phyloP scores from a whole-genome alignment of 495 filamentous ascomycete genomes.

The Talaromyces adpressus region DNA sequence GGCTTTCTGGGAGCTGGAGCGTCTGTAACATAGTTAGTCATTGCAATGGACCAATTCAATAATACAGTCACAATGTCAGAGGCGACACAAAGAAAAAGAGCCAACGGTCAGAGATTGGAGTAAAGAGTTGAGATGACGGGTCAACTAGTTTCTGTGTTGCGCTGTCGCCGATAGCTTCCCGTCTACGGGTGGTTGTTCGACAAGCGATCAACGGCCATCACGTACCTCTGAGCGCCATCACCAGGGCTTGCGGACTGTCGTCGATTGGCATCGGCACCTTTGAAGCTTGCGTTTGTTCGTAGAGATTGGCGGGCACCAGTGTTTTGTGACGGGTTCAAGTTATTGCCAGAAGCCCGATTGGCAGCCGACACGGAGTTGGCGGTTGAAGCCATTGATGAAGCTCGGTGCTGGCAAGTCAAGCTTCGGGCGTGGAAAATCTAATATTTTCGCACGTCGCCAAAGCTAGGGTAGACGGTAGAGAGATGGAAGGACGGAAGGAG shows the following conservation, averaged over 20 bases:
- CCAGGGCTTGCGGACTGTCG: slow-evolving; percentile 51
- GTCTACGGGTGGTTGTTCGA: not conserved
- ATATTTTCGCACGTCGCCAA: not conserved
- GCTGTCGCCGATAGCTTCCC: not conserved
- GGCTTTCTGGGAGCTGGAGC: slow-evolving; percentile 49
- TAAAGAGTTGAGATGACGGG: not conserved
- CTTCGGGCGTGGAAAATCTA: slow-evolving; percentile 5
- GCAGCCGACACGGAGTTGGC: slow-evolving; percentile 34
- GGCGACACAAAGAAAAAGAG: slow-evolving; percentile 12
- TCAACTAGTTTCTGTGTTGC: not conserved
- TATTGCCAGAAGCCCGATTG: slow-evolving; percentile 45
- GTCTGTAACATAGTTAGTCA: slow-evolving; percentile 24
- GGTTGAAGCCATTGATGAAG: slow-evolving; percentile 40
- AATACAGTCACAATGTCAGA: not conserved
- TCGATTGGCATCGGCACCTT: slow-evolving; percentile 44
- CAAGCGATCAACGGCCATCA: slow-evolving; percentile 9
- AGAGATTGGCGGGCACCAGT: slow-evolving; percentile 35
- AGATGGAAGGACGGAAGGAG: not conserved
- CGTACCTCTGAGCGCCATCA: slow-evolving; percentile 51
- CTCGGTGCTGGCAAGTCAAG: not conserved
- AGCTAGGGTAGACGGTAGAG: not conserved
- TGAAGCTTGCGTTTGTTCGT: slow-evolving; percentile 44
- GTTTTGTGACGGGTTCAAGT: slow-evolving; percentile 27
- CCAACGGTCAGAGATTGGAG: slow-evolving; percentile 9
- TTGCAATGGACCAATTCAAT: slow-evolving; percentile 10